Base-by-base conservation (phyloP, 805 yeast genomes). In the Metschnikowia lachancei region DNA sequence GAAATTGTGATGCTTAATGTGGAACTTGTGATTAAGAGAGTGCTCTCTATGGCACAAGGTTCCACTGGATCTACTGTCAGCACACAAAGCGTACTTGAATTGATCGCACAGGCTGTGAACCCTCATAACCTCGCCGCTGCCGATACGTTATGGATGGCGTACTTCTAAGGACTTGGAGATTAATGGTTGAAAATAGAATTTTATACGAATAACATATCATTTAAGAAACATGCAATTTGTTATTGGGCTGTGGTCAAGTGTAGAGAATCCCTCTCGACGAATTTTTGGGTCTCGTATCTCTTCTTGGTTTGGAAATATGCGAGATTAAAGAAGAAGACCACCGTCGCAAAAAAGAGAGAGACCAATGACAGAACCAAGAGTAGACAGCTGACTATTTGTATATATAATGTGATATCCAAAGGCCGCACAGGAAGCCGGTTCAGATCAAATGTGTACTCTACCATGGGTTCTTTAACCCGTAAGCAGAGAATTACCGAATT, bases 121-220 rank as follows among this genome's bases (percentile, higher is more conserved):
- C 97, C 98, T 30, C 80, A 96, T 57, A 88, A 89, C 58, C 70
- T 94, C 56, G 97, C 98, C 13, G 82, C 88, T 45, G 85, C 95
- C 5, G 99, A 94, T 58, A 82, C 90, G 13, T 75, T 87, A 53
- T 94, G 96, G 90, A 88, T 94, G 96, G 94, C 99, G 1, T 94
- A 89, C 70, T 80, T 90, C 56, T 90, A 71, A 40, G 22, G 8
- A 22, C 14, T 24, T 6, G 14, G 17, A 33, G 13, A 20, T 7
- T 5, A 13, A 18, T 31, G 22, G 19, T 32, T 12, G 22, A 34
- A 22, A 17, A 28, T 28, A 28, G n/a, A n/a, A 4, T 29, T 39
- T 26, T 20, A 20, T 31, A 20, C 18, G 43, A n/a, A 4, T n/a
- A 18, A 26, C 14, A 11, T 14, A 39, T 16, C 22, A 28, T 14